Percentiles rank a stretch among this genome's conserved stretches.
These are phyloP conservation scores for Thalia dealbata DNA, from an alignment of 176 grass and related monocot species.

Conservation along the genomic window DNA sequence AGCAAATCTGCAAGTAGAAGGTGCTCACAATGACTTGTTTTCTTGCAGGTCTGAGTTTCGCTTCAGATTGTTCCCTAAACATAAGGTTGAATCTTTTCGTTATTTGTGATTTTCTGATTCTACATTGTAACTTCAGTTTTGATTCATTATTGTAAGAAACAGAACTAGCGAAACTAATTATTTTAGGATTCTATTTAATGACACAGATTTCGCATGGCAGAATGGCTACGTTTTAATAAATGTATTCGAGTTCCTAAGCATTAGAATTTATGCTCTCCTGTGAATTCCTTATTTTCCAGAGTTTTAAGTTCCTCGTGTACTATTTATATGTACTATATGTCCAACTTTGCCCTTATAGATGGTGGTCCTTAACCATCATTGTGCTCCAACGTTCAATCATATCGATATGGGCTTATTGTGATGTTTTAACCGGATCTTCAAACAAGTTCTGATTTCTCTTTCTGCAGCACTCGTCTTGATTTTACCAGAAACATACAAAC, in stretches of 20 bases:
- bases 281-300: too few species aligned
- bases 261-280: neutral
- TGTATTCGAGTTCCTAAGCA: neutral
- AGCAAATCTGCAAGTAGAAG: slow-evolving; percentile 68
- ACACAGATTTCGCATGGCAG: neutral
- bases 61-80: neutral
- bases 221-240: neutral
- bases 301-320: too few species aligned
- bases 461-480: too few species aligned
- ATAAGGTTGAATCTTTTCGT: neutral
- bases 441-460: too few species aligned
- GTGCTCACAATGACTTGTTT: neutral
- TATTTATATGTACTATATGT: too few species aligned
- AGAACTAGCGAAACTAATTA: neutral
- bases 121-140: neutral
- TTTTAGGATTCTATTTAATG: neutral
- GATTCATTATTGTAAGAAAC: neutral
- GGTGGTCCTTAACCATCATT: too few species aligned
- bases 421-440: too few species aligned
- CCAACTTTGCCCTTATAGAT: too few species aligned
- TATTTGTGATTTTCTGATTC: neutral
- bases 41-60: neutral
- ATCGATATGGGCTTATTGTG: too few species aligned
- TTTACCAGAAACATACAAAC: too few species aligned
- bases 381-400: too few species aligned